Evolutionary conservation across 2,329 filamentous ascomycete species (phyloP).

Genomic region (Pyricularia sp.): DNA sequence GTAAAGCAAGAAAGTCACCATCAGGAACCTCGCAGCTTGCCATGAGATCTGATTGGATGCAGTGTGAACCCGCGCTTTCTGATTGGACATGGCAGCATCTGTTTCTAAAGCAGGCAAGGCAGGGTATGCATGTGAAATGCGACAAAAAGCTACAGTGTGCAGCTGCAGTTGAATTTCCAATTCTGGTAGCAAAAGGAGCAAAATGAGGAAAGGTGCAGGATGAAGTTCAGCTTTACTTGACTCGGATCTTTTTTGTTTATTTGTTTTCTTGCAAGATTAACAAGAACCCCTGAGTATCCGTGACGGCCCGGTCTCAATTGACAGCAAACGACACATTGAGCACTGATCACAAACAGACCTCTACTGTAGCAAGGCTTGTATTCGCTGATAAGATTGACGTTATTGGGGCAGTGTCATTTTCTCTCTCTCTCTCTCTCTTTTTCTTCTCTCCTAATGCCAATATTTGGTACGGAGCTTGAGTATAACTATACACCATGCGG

Average conservation of each 20-base stretch:
- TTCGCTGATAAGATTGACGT: not conserved
- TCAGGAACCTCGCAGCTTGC: not conserved
- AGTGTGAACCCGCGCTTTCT: not conserved
- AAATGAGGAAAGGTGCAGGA: not conserved
- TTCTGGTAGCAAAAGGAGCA: not conserved
- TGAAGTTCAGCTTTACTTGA: not conserved
- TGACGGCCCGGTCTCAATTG: too few relatives aligned
- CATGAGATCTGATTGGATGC: not conserved
- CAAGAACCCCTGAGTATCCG: too few relatives aligned
- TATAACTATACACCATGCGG: not conserved
- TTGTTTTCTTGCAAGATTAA: not conserved
- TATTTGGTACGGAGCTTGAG: not conserved
- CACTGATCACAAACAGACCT: too few relatives aligned
- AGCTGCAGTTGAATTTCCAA: not conserved
- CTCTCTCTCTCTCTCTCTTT: not conserved
- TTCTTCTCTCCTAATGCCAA: not conserved
- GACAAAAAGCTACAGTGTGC: not conserved
- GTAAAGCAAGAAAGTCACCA: not conserved
- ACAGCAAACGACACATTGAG: too few relatives aligned
- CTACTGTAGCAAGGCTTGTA: too few relatives aligned
- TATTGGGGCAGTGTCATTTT: not conserved
- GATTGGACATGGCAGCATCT: not conserved
- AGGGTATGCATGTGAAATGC: conserved; percentile 1
- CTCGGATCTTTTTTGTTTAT: not conserved
- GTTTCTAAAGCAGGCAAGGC: not conserved